Base-by-base conservation (phyloP, 768 basidiomycete species). In the Saitozyma sp. region DNA sequence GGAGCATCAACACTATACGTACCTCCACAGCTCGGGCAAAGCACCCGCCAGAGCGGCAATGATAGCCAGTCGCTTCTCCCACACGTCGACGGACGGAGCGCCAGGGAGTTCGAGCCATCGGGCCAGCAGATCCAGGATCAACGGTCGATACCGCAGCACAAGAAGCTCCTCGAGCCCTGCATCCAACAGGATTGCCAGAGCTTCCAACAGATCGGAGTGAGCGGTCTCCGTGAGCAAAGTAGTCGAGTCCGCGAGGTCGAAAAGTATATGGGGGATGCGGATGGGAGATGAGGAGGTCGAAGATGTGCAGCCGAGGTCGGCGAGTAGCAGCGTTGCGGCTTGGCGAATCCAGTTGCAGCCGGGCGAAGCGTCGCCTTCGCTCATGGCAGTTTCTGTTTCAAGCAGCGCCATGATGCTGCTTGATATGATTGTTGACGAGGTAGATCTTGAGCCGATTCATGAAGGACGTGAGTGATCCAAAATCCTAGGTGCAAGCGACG, bases 81-180 rank as follows among this genome's bases (percentile, higher is more conserved):
- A 72, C 45, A 67, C 63, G 16, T 67, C 70, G 17, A 64, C 64
- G 14, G 56, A 59, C 49, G 68, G 83, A 80, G 48, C 83, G 78
- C 43, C 82, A 70, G 17, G 62, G 61, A 82, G 80, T n/a, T 87
- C 81, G 48, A 94, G 74, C 92, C 91, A 96, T 70, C 89, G 80
- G 4, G 89, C 89, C 70, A 87, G 88, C 29, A 98, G 80, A 77
- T 95, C 90, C 37, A 89, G 70, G 45, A 92, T 77, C 56, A 97
- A 79, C 4, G 94, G 93, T 64, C 89, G 82, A 80, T 89, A 97
- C 10, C 84, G 65, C 7, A 80, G 82, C 17, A 89, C 85, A 62
- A 97, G 82, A 11, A 81, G 70, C 39, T 84, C 70, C 0, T 91
- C 91, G 49, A 88, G 83, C 10, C 85, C 83, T 9, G 38, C 19